Base-by-base conservation (phyloP, 768 basidiomycete genomes). In the Termitomyces sp. region DNA sequence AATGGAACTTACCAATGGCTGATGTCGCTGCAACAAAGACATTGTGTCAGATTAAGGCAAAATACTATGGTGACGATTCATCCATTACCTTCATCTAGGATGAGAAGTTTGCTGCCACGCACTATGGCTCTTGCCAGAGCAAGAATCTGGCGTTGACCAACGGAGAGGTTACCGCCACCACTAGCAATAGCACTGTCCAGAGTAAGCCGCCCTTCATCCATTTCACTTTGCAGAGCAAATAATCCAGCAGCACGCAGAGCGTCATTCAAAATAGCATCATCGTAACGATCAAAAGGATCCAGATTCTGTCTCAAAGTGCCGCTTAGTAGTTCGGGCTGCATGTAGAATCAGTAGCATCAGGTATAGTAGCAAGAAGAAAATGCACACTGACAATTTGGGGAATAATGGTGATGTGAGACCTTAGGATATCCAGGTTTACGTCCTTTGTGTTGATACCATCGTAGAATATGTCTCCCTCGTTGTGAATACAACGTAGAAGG, bases 71-170 rank as follows among this genome's bases (percentile, higher is more conserved):
- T 18, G 37, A 13, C 1, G 37, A 18, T 2, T 39, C 5, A 26
- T 60, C 44, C 67, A 62, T 70, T 71, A 69, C 84, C 85, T 70
- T 86, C 85, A 65, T 84, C 84, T 39, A 87, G 70, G 44, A 87
- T 81, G 48, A 87, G 77, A 33, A 87, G 73, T 46, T 82, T 78
- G 69, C 80, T 85, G 45, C 79, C 76, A 33, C 82, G 74, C 12
- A 86, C 72, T 59, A 86, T 77, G 2, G 86, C 86, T 36, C 86
- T 73, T 5, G 85, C 85, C 66, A 87, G 75, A 9, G 84, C 84
- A 48, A 87, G 77, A 48, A 87, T 77, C 63, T 92, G 90, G 10
- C 88, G 70, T 64, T 92, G 88, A 24, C 90, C 90, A 44, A 88
- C 84, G 1, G 86, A 88, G 60, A 92, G 81, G 66, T 92, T 92